Evolutionary conservation across 2,329 filamentous ascomycete genomes (phyloP).

Genomic region (Clonostachys chloroleuca): DNA sequence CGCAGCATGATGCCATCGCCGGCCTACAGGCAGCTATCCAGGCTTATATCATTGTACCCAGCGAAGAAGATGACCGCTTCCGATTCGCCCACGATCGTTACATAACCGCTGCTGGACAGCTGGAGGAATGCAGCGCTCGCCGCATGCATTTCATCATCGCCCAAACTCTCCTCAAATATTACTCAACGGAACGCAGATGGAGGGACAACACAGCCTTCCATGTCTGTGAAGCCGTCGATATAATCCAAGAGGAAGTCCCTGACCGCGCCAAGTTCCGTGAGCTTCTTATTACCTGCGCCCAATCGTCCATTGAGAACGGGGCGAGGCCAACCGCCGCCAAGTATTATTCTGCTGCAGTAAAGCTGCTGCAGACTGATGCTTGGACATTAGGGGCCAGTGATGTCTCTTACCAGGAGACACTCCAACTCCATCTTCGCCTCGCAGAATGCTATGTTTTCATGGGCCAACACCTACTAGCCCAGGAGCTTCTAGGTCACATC

Average conservation of each 20-base stretch:
- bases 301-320: slow-evolving; percentile 74
- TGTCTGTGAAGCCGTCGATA: slow-evolving; percentile 70
- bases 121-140: slow-evolving; percentile 64
- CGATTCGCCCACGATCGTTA: slow-evolving; percentile 88
- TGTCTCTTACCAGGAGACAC: slow-evolving; percentile 80
- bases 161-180: slow-evolving; percentile 73
- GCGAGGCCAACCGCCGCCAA: slow-evolving; percentile 77
- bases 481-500: slow-evolving; percentile 63
- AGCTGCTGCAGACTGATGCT: slow-evolving; percentile 72
- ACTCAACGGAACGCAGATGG: slow-evolving; percentile 52
- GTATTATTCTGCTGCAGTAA: slow-evolving; percentile 74
- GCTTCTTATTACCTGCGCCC: slow-evolving; percentile 74
- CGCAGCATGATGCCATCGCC: slow-evolving; percentile 64
- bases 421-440: slow-evolving; percentile 72
- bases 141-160: slow-evolving; percentile 93
- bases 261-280: slow-evolving; percentile 65
- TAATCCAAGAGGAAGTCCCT: slow-evolving; percentile 64
- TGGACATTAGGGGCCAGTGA: slow-evolving; percentile 71
- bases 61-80: slow-evolving; percentile 82
- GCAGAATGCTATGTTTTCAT: slow-evolving; percentile 83
- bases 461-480: slow-evolving; percentile 64
- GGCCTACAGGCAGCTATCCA: slow-evolving; percentile 81
- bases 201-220: slow-evolving; percentile 76
- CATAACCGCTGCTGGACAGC: slow-evolving; percentile 64
- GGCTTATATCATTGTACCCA: slow-evolving; percentile 75